Conservation (phyloP, 768 basidiomycete species). For the Pleurotus djamor region DNA sequence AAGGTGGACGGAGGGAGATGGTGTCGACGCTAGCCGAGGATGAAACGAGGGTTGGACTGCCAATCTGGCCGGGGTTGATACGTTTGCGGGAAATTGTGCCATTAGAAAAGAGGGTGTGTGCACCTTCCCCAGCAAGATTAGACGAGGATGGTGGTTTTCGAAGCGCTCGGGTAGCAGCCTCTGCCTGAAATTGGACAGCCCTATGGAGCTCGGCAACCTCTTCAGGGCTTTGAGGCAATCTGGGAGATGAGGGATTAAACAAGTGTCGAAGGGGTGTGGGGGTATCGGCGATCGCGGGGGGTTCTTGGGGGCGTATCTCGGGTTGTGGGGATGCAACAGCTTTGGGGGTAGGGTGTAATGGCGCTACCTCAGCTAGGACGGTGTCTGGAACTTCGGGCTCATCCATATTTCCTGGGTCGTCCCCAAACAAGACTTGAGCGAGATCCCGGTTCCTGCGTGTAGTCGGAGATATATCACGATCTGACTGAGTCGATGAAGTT, state of each 20-base stretch:
- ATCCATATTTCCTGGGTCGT: slow-evolving; percentile 28
- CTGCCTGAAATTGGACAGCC: slow-evolving; percentile 67
- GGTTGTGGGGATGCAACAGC: not conserved
- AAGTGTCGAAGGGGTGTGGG: slow-evolving; percentile 28
- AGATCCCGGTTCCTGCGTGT: slow-evolving; percentile 70
- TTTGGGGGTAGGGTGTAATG: not conserved
- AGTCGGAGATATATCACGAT: slow-evolving; percentile 41
- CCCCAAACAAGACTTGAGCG: slow-evolving; percentile 74
- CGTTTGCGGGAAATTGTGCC: slow-evolving; percentile 51
- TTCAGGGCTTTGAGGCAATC: slow-evolving; percentile 37
- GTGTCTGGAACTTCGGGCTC: slow-evolving; percentile 19
- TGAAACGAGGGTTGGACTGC: slow-evolving; percentile 63
- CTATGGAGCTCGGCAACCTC: slow-evolving; percentile 56
- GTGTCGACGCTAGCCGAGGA: slow-evolving; percentile 68
- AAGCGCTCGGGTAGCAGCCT: slow-evolving; percentile 63
- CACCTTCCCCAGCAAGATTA: slow-evolving; percentile 37
- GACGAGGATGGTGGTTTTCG: slow-evolving; percentile 46
- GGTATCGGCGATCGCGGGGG: slow-evolving; percentile 8
- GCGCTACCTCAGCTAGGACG: slow-evolving; percentile 12
- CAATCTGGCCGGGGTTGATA: slow-evolving; percentile 63
- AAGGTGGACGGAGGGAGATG: slow-evolving; percentile 55
- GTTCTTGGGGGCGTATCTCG: not conserved
- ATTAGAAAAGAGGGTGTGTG: slow-evolving; percentile 22
- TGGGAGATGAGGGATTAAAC: slow-evolving; percentile 42
- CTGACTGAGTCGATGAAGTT: slow-evolving; percentile 17